These are phyloP conservation scores for Daldinia concentrica DNA, from an alignment of 495 filamentous ascomycete genomes.

Conservation along the genomic window DNA sequence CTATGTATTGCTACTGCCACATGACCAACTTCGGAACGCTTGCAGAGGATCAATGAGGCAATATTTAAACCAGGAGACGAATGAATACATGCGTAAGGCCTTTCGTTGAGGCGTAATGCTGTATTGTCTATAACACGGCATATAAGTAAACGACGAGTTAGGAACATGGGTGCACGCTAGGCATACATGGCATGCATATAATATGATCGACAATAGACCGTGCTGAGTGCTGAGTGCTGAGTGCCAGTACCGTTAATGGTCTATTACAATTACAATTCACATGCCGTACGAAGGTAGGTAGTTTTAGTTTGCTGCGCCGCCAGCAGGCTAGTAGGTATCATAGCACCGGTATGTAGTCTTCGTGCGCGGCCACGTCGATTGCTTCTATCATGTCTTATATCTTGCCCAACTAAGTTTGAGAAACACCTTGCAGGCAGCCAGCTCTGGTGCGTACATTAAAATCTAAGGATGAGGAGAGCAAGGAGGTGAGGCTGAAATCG, in stretches of 20 bases:
- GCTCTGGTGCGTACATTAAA: background rate
- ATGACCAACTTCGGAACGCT: background rate
- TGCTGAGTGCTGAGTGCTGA: too few species aligned
- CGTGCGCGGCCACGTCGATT: background rate
- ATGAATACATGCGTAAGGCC: background rate
- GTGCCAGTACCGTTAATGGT: background rate
- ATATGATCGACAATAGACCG: background rate
- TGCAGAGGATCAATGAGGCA: slow-evolving; percentile 1
- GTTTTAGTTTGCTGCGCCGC: background rate
- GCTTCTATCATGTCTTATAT: background rate
- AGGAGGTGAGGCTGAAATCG: slow-evolving; percentile 22
- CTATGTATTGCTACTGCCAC: slow-evolving; percentile 23
- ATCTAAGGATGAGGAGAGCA: background rate
- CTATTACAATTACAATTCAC: background rate
- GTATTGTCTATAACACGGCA: background rate
- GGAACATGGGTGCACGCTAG: background rate
- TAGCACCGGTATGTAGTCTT: background rate
- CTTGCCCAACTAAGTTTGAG: background rate
- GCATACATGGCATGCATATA: background rate
- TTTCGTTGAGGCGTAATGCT: background rate
- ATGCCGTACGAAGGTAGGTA: background rate
- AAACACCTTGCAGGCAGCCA: slow-evolving; percentile 18
- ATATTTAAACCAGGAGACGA: slow-evolving; percentile 1
- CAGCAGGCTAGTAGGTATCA: background rate
- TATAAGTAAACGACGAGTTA: background rate